Evolutionary conservation across 768 basidiomycete species (phyloP).

Genomic region (Mycena floridula): DNA sequence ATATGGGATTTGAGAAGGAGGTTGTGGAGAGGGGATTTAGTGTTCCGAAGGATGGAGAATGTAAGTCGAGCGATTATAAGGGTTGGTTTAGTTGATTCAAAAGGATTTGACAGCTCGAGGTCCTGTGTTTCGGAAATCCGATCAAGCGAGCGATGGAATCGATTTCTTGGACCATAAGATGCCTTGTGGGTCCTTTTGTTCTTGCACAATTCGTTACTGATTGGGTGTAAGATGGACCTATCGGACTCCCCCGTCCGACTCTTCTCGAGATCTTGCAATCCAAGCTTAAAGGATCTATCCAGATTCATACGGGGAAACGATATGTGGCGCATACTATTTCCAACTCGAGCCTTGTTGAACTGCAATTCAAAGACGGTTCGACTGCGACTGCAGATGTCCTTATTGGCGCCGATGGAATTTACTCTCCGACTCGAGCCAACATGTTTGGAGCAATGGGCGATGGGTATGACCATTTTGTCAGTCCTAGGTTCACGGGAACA

Average conservation of each 20-base stretch:
- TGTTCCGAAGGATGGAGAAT: slow-evolving; percentile 19
- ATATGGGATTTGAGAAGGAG: slow-evolving; percentile 28
- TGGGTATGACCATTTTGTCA: slow-evolving; percentile 8
- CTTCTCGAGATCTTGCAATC: slow-evolving; percentile 18
- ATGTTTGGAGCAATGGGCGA: slow-evolving; percentile 11
- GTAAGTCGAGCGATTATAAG: slow-evolving; percentile 8
- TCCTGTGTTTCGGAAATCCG: slow-evolving; percentile 20
- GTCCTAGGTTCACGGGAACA: slow-evolving; percentile 13
- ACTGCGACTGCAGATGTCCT: slow-evolving; percentile 27
- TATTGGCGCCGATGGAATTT: slow-evolving; percentile 36
- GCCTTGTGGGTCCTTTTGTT: slow-evolving; percentile 13
- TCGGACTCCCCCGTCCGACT: slow-evolving; percentile 14
- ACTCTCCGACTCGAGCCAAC: slow-evolving; percentile 16
- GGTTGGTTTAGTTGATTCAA: neutral
- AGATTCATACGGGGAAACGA: slow-evolving; percentile 19
- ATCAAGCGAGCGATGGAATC: slow-evolving; percentile 14
- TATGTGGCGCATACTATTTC: slow-evolving; percentile 9
- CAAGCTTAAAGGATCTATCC: slow-evolving; percentile 14
- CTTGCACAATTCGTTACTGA: neutral
- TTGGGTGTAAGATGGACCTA: slow-evolving; percentile 14
- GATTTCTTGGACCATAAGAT: slow-evolving; percentile 21
- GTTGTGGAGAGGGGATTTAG: slow-evolving; percentile 14
- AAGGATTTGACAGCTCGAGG: slow-evolving; percentile 8
- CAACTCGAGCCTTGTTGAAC: slow-evolving; percentile 6
- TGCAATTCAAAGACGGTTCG: slow-evolving; percentile 20